Conservation (phyloP, 805 yeast genomes). For the Gaillardinia entomophila region DNA sequence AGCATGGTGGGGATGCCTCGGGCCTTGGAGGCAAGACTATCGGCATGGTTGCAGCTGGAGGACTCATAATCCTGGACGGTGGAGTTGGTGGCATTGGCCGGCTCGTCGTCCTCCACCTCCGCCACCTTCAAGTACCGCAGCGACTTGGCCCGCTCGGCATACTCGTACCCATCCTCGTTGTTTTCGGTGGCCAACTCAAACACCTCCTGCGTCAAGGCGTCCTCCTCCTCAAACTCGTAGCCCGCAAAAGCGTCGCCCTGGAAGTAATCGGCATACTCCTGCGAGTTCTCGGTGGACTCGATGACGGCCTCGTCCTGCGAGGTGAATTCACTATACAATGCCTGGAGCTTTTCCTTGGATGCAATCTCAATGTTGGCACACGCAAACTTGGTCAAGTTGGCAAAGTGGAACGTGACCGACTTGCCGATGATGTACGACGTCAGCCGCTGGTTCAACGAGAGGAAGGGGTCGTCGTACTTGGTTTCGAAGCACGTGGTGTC, state of each 20-base stretch:
- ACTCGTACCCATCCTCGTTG: neutral
- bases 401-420: constrained; percentile 44
- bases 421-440: constrained; percentile 56
- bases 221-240: neutral
- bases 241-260: neutral
- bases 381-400: constrained; percentile 50
- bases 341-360: constrained; percentile 1
- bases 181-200: neutral
- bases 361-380: constrained; percentile 52
- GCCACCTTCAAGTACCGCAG: too few relatives aligned
- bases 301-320: neutral
- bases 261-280: neutral
- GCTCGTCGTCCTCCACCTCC: neutral
- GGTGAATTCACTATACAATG: neutral
- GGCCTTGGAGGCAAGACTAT: neutral
- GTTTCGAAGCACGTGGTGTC: constrained; percentile 65
- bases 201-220: neutral
- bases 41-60: neutral
- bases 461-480: constrained; percentile 56
- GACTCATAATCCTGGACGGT: neutral
- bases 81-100: neutral
- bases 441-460: constrained; percentile 53
- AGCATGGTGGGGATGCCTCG: neutral
- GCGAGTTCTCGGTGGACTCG: neutral
- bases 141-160: neutral